Base-by-base conservation (phyloP, 805 yeast species). In the Cyberlindnera euphorbiiphila region DNA sequence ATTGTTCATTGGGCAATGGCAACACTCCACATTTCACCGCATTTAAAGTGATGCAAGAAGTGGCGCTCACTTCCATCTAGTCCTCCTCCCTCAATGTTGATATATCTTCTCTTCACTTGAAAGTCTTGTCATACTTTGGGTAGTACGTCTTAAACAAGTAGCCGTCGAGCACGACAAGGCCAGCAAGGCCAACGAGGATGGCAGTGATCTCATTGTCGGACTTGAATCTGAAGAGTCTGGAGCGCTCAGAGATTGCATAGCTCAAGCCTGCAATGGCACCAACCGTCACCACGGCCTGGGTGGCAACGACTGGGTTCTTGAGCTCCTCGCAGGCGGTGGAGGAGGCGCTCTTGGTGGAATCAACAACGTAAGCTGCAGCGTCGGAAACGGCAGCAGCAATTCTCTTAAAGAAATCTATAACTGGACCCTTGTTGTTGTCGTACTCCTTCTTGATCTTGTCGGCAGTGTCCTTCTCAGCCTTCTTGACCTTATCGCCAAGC, bases 301-400 rank as follows among this genome's bases (percentile, higher is more conserved):
- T 57, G 14, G 72, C 60, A 31, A 79, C 81, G 4, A 73, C 81
- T 0, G 85, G 85, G 62, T 79, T 78, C 51, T 76, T 67, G 46
- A 78, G 64, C 55, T 77, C 83, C 23, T 56, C 56, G 20, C 42
- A 29, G 18, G 64, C 51, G 16, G 46, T 40, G 12, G 38, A 42
- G 17, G 49, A 36, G 13, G 57, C 53, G 12, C 49, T 32, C 16
- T 46, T 37, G 6, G 58, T 42, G 19, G 56, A 32, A 14, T 50
- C 42, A 10, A 36, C 36, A 13, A 49, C 42, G 22, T 50, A 52
- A 19, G 42, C 40, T 13, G 50, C 43, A 6, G 54, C 53, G n/a
- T 42, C 31, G 4, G 53, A 49, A 25, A 56, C 24, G 23, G 47
- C 46, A 5, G 43, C 50, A 29, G 47, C 50, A 15, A 51, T 36